These are phyloP conservation scores for Leccinum barrowsii DNA, from an alignment of 768 basidiomycete species.

Conservation along the genomic window DNA sequence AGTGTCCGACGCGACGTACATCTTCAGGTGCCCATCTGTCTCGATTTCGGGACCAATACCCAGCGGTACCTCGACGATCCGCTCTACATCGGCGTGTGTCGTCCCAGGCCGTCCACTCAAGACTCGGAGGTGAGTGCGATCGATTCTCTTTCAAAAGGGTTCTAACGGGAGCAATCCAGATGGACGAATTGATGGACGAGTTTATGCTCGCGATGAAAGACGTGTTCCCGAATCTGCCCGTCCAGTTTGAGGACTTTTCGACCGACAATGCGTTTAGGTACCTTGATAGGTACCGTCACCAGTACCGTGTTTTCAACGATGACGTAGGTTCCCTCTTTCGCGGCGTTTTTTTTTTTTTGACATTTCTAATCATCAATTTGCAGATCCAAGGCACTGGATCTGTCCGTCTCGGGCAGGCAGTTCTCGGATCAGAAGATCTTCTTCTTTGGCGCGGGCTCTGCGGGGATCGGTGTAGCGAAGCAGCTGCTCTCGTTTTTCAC, in stretches of 20 bases:
- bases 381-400: conserved; percentile 73
- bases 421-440: conserved; percentile 51
- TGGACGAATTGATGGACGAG: conserved; percentile 72
- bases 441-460: conserved; percentile 54
- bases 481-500: conserved; percentile 48
- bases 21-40: conserved; percentile 54
- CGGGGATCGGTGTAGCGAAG: conserved; percentile 53
- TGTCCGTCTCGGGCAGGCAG: conserved; percentile 45
- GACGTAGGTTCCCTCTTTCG: conserved; percentile 45
- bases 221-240: conserved; percentile 61
- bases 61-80: conserved; percentile 64
- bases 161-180: conserved; percentile 34
- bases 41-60: conserved; percentile 78
- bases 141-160: background rate
- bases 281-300: conserved; percentile 56
- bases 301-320: conserved; percentile 67
- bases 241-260: conserved; percentile 79
- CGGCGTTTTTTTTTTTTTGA: background rate
- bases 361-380: background rate
- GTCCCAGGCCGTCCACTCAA: conserved; percentile 42
- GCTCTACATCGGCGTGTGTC: conserved; percentile 69
- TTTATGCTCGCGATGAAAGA: conserved; percentile 68
- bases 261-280: conserved; percentile 78
- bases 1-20: conserved; percentile 18
- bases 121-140: conserved; percentile 33